A percentile compares a stretch with the other conserved stretches of the same genome.
These are phyloP conservation scores for Chenopodium quinoa DNA, from an alignment of 148 eudicot genomes.

Conservation along the genomic window DNA sequence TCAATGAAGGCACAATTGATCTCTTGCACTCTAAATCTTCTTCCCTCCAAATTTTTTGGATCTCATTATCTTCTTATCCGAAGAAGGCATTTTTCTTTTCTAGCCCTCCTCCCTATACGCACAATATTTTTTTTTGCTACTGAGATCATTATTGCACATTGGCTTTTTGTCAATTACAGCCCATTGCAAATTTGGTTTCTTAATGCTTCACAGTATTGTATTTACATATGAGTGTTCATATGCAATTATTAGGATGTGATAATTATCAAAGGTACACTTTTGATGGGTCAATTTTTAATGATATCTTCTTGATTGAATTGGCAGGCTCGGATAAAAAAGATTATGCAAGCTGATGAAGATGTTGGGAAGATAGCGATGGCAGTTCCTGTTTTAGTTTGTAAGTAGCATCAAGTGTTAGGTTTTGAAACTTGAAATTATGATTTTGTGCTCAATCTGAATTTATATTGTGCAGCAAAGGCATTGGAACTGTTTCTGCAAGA, in stretches of 20 bases:
- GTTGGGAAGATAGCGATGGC: conserved; percentile 99
- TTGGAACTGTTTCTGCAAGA: conserved; percentile 96
- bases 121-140: neutral
- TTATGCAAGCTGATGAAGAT: conserved; percentile 99
- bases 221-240: conserved; percentile 3
- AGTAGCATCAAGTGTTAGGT: conserved; percentile 26
- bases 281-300: neutral
- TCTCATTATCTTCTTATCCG: neutral
- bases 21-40: neutral
- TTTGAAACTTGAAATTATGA: neutral
- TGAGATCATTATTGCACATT: neutral
- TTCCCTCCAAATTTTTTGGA: no score
- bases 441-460: conserved; percentile 8
- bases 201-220: neutral
- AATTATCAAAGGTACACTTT: neutral
- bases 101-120: neutral
- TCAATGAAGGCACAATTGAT: neutral
- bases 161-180: neutral
- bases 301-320: conserved; percentile 3
- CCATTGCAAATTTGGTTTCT: neutral
- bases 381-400: conserved; percentile 94
- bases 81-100: neutral
- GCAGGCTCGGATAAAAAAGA: conserved; percentile 95
- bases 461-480: conserved; percentile 78
- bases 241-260: neutral